A percentile compares a stretch with the other conserved stretches of the same genome.
Conservation (phyloP, 257 asterid genomes). For the Solanum tarapatanum region DNA sequence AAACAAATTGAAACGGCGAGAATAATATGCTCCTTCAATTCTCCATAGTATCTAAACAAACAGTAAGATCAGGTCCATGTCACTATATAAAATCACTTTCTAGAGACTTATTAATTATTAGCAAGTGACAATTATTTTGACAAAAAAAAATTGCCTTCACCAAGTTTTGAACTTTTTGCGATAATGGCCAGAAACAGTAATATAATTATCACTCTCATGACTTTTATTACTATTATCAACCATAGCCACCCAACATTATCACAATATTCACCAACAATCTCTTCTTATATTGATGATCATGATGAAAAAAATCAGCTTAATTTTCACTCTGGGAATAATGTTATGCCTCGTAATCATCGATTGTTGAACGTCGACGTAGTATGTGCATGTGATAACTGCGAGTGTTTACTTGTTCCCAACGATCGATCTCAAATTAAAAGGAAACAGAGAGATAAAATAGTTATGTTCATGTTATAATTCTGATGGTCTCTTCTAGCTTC, state of each 20-base stretch:
- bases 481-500: not conserved
- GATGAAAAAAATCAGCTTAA: not conserved
- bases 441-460: not conserved
- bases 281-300: not conserved
- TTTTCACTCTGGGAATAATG: not conserved
- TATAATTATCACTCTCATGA: not conserved
- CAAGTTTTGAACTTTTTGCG: too few relatives aligned
- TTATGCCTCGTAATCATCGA: not conserved
- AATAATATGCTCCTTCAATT: too few relatives aligned
- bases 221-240: not conserved
- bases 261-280: not conserved
- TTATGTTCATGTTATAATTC: not conserved
- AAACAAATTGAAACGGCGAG: accelerated
- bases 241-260: not conserved
- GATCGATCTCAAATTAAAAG: not conserved
- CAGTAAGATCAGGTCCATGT: too few relatives aligned
- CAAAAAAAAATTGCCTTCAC: too few relatives aligned
- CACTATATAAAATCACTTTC: too few relatives aligned
- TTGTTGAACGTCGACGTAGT: not conserved
- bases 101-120: too few relatives aligned
- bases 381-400: not conserved
- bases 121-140: too few relatives aligned
- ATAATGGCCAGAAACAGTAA: too few relatives aligned
- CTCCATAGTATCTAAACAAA: too few relatives aligned
- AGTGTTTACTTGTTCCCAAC: not conserved